Evolutionary conservation across 73 alveolate species (phyloP).

Genomic region (Tetrahymena malaccensis): DNA sequence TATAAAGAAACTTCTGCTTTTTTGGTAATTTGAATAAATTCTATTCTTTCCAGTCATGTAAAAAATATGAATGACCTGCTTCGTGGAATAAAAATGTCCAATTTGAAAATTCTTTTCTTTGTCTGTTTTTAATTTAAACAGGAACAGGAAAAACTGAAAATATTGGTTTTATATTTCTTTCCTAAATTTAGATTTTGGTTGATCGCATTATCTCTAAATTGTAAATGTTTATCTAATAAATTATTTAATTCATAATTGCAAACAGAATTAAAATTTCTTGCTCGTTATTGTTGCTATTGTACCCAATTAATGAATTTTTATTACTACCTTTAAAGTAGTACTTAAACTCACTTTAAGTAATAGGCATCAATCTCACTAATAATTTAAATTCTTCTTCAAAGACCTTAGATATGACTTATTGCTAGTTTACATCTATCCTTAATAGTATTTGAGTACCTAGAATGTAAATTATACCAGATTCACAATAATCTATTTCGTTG

Average conservation of each 20-base stretch:
- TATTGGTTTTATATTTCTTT: neutral
- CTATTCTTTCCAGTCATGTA: neutral
- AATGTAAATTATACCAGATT: neutral
- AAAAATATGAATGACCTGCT: neutral
- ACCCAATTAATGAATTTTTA: neutral
- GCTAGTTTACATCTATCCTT: neutral
- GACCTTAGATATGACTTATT: neutral
- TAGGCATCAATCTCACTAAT: neutral
- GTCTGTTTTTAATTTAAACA: neutral
- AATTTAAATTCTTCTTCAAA: neutral
- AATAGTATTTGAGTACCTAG: neutral
- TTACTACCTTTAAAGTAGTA: neutral
- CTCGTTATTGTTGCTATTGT: neutral
- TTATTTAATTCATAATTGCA: neutral
- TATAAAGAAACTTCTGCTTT: neutral
- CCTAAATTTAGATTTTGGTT: neutral
- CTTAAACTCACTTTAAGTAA: neutral
- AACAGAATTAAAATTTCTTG: neutral
- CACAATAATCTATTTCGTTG: neutral
- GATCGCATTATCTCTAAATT: neutral
- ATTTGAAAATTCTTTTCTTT: neutral
- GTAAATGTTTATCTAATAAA: neutral
- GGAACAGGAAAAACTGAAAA: neutral
- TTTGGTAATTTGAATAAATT: neutral
- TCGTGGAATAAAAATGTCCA: neutral